Evolutionary conservation across 2,329 filamentous ascomycete genomes (phyloP).

Genomic region (Aspergillus pseudoterreus): DNA sequence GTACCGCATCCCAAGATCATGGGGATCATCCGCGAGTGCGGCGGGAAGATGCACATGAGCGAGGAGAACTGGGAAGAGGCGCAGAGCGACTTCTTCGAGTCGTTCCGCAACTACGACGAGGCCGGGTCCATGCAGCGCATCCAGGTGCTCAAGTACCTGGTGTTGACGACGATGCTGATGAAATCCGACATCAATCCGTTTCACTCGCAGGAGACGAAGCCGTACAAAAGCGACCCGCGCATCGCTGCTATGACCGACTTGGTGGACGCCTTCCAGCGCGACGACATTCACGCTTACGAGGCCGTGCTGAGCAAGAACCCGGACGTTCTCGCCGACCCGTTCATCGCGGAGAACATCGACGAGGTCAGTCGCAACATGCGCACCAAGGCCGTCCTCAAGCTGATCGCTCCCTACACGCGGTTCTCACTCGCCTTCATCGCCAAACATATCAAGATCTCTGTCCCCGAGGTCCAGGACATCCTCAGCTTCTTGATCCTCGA

Average conservation of each 20-base stretch:
- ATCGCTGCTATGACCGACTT: slow-evolving; percentile 97
- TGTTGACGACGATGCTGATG: slow-evolving; percentile 97
- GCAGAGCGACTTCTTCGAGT: slow-evolving; percentile 97
- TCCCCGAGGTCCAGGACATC: slow-evolving; percentile 88
- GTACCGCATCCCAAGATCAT: slow-evolving; percentile 98
- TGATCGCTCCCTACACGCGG: slow-evolving; percentile 90
- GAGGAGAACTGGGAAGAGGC: slow-evolving; percentile 99
- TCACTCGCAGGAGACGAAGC: slow-evolving; percentile 97
- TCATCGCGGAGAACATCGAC: slow-evolving; percentile 98
- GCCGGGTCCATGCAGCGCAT: slow-evolving; percentile 94
- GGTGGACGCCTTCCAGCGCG: slow-evolving; percentile 92
- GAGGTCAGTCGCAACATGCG: slow-evolving; percentile 98
- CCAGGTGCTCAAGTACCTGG: slow-evolving; percentile 93
- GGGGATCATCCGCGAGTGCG: slow-evolving; percentile 97
- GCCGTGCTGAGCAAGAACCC: slow-evolving; percentile 80
- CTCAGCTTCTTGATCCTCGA: slow-evolving; percentile 92
- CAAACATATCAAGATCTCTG: slow-evolving; percentile 78
- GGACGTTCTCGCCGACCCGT: slow-evolving; percentile 85
- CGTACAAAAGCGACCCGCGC: slow-evolving; percentile 91
- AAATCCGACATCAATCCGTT: slow-evolving; percentile 98
- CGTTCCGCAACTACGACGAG: slow-evolving; percentile 98
- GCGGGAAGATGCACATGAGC: slow-evolving; percentile 99
- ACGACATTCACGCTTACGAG: slow-evolving; percentile 91
- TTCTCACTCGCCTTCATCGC: slow-evolving; percentile 88
- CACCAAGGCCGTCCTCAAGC: slow-evolving; percentile 87